phyloP scores from a whole-genome alignment of 2,329 filamentous ascomycete species.

The Fusarium oxysporum region DNA sequence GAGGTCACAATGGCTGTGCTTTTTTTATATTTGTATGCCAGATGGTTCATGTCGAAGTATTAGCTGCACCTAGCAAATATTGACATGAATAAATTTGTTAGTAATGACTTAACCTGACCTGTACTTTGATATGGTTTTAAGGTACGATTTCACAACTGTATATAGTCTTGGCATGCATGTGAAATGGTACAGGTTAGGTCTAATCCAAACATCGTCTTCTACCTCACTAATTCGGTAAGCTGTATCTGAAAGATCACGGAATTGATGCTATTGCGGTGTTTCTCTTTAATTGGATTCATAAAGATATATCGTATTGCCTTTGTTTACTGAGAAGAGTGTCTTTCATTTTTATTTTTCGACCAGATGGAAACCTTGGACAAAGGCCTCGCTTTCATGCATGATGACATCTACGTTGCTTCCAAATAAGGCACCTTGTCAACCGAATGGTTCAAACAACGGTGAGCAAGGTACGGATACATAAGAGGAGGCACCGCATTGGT shows the following conservation, averaged over 20 bases:
- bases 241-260: background rate
- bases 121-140: background rate
- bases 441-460: background rate
- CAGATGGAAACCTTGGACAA: constrained; percentile 15
- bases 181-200: constrained; percentile 5
- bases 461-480: background rate
- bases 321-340: background rate
- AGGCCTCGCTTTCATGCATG: constrained; percentile 30
- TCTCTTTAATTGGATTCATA: background rate
- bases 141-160: background rate
- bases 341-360: background rate
- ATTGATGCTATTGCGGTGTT: background rate
- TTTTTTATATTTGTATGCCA: background rate
- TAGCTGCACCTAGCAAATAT: background rate
- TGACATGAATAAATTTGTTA: constrained; percentile 6
- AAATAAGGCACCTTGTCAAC: background rate
- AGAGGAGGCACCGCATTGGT: background rate
- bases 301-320: background rate
- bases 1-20: background rate
- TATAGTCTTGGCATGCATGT: background rate
- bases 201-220: background rate
- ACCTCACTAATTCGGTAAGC: background rate
- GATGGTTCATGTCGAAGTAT: background rate
- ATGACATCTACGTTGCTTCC: constrained; percentile 20
- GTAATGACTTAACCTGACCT: background rate